phyloP scores from a whole-genome alignment of 129 eudicot genomes.

The Pulicaria dysenterica region DNA sequence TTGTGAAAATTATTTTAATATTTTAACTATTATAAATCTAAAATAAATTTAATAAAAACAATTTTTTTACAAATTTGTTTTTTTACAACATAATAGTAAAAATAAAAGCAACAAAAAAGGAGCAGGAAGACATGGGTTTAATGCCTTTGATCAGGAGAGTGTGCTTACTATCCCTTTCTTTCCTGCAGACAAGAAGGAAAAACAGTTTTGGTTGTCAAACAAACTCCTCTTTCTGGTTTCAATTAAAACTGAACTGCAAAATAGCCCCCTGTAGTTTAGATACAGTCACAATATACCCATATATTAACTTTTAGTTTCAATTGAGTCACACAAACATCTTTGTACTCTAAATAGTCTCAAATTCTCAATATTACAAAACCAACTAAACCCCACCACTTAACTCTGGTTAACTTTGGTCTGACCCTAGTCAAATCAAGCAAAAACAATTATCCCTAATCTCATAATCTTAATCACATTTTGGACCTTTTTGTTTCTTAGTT shows the following conservation, averaged over 20 bases:
- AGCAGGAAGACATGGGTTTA: not conserved
- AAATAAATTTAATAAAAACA: too few species aligned
- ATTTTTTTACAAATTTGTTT: not conserved
- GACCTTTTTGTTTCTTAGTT: slow-evolving; percentile 36
- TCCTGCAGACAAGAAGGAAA: slow-evolving; percentile 47
- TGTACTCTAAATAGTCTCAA: not conserved
- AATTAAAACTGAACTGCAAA: not conserved
- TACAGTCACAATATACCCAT: not conserved
- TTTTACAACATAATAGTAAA: not conserved
- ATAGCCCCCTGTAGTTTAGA: slow-evolving; percentile 9
- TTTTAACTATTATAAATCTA: too few species aligned
- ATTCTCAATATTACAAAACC: not conserved
- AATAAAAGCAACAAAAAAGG: not conserved
- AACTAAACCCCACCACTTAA: slow-evolving; percentile 6
- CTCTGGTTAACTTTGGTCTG: slow-evolving; percentile 15
- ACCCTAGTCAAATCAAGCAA: slow-evolving; percentile 29
- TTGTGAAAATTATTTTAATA: too few species aligned
- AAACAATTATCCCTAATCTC: slow-evolving; percentile 27
- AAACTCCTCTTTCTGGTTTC: slow-evolving; percentile 27
- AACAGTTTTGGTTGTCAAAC: slow-evolving; percentile 38
- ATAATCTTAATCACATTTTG: slow-evolving; percentile 39
- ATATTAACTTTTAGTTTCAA: not conserved
- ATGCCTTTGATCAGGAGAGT: slow-evolving; percentile 28
- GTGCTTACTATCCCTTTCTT: slow-evolving; percentile 31
- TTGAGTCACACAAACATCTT: not conserved